These are phyloP conservation scores for Saccharomycopsis hybrid DNA, from an alignment of 1,139 yeast genomes.

Conservation along the genomic window DNA sequence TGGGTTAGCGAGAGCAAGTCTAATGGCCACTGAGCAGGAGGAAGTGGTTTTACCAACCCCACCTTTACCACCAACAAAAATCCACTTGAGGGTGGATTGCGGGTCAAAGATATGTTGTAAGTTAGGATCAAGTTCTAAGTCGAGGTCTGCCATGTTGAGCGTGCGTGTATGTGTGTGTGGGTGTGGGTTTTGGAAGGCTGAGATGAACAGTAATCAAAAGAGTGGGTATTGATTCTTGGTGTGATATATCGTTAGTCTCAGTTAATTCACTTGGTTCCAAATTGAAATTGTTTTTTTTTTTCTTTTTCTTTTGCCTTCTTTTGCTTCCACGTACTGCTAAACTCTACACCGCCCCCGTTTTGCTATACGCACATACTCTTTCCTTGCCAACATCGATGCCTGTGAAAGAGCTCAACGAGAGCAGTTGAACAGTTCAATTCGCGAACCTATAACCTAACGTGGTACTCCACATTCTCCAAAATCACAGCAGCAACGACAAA, in stretches of 20 bases:
- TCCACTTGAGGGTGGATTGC: conserved; percentile 75
- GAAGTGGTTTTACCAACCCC: conserved; percentile 99
- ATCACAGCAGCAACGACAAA: too few relatives aligned
- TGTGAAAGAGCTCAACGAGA: too few relatives aligned
- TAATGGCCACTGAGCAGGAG: conserved; percentile 91
- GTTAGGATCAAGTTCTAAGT: conserved; percentile 52
- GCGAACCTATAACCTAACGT: too few relatives aligned
- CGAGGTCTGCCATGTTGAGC: conserved; percentile 21
- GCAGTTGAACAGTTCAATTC: too few relatives aligned
- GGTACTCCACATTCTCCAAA: too few relatives aligned
- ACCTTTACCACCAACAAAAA: conserved; percentile 98
- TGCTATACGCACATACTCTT: too few relatives aligned
- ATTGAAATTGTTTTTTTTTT: not conserved
- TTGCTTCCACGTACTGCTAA: not conserved
- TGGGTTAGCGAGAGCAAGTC: conserved; percentile 76
- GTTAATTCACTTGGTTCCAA: not conserved
- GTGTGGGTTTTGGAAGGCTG: not conserved
- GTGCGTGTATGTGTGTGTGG: not conserved
- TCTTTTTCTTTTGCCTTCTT: not conserved
- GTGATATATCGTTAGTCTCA: too few relatives aligned
- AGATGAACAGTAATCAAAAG: too few relatives aligned
- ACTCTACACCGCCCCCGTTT: too few relatives aligned
- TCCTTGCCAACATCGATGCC: too few relatives aligned
- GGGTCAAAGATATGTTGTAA: conserved; percentile 58
- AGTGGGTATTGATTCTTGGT: too few relatives aligned